A percentile compares a stretch with the other conserved stretches of the same genome.
Evolutionary conservation across 1,139 yeast species (phyloP).

Genomic region (Chernovozyma aurita): DNA sequence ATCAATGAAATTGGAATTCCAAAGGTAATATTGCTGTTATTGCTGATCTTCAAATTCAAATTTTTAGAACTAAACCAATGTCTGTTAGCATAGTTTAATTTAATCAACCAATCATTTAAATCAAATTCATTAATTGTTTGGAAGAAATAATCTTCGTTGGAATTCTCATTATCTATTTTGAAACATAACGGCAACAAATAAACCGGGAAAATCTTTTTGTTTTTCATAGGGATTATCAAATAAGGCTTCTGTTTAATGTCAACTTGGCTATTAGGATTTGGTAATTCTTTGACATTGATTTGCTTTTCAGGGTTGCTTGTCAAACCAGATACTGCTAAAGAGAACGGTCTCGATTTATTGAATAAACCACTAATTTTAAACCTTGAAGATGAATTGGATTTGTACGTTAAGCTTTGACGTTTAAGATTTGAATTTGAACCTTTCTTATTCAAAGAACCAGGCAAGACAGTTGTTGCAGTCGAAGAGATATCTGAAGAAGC

Average conservation of each 20-base stretch:
- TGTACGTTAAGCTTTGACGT: slow-evolving; percentile 41
- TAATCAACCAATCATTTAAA: slow-evolving; percentile 70
- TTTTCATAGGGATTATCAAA: slow-evolving; percentile 52
- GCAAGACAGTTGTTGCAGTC: slow-evolving; percentile 5
- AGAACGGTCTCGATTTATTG: slow-evolving; percentile 36
- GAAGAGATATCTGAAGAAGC: too few relatives aligned
- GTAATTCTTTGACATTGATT: slow-evolving; percentile 54
- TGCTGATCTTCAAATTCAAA: slow-evolving; percentile 26
- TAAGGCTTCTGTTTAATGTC: slow-evolving; percentile 53
- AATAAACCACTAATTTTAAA: slow-evolving; percentile 44
- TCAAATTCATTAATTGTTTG: slow-evolving; percentile 67
- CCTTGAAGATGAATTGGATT: slow-evolving; percentile 34
- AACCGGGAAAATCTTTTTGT: slow-evolving; percentile 50
- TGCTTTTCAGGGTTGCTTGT: slow-evolving; percentile 42
- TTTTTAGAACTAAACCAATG: slow-evolving; percentile 53
- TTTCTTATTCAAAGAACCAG: slow-evolving; percentile 23
- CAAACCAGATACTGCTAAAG: slow-evolving; percentile 22
- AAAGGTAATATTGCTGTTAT: slow-evolving; percentile 51
- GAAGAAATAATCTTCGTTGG: slow-evolving; percentile 55
- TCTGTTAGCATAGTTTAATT: slow-evolving; percentile 43
- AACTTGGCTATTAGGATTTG: slow-evolving; percentile 40
- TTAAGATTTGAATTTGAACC: slow-evolving; percentile 29
- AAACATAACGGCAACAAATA: slow-evolving; percentile 53
- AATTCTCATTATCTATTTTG: slow-evolving; percentile 52
- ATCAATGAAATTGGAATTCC: slow-evolving; percentile 83